Conservation (phyloP, 179 eudicot species). For the Beta macrorhiza region DNA sequence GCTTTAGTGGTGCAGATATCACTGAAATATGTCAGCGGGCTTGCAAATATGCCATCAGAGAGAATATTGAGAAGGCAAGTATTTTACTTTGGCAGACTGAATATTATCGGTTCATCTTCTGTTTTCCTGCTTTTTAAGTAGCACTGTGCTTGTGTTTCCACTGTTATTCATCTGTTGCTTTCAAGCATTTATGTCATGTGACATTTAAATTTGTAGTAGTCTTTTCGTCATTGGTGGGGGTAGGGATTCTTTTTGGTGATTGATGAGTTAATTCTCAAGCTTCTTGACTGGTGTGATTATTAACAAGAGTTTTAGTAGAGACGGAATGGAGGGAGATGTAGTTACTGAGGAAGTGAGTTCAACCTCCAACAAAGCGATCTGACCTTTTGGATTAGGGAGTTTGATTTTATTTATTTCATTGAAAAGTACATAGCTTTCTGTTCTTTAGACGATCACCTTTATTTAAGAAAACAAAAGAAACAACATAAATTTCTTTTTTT, state of each 20-base stretch:
- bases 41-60: conserved; percentile 62
- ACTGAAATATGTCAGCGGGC: conserved; percentile 64
- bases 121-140: not conserved
- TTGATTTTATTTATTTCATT: not conserved
- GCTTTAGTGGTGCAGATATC: conserved; percentile 65
- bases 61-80: conserved; percentile 58
- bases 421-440: not conserved
- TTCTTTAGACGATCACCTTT: not conserved
- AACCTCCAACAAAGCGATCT: not conserved
- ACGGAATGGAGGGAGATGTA: not conserved
- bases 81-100: not conserved
- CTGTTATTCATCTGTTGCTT: not conserved
- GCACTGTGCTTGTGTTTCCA: not conserved
- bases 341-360: not conserved
- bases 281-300: not conserved
- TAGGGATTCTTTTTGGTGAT: not conserved
- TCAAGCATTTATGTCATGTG: not conserved
- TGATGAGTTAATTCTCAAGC: not conserved
- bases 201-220: not conserved
- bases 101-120: not conserved
- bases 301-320: not conserved
- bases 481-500: too few species aligned
- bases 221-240: not conserved
- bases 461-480: not conserved
- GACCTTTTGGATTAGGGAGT: not conserved